Conservation (phyloP, 768 basidiomycete species). For the Leccinum aurantiacum region DNA sequence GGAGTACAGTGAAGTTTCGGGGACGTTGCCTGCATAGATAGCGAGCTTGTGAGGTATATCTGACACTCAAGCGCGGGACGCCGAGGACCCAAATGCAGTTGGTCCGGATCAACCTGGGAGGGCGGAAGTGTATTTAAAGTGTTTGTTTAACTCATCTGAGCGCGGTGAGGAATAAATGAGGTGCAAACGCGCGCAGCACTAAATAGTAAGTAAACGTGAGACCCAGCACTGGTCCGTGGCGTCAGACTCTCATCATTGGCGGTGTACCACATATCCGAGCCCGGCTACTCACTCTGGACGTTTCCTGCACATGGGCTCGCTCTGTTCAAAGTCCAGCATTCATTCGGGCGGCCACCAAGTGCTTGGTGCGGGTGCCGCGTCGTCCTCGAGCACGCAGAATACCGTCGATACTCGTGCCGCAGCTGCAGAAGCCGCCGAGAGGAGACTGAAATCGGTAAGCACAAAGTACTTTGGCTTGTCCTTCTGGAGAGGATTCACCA, state of each 20-base stretch:
- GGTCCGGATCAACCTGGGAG: neutral
- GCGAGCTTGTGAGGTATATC: constrained; percentile 1
- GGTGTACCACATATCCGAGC: neutral
- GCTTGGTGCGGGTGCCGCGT: constrained; percentile 39
- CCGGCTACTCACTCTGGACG: neutral
- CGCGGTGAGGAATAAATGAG: constrained; percentile 23
- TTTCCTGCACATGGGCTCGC: constrained; percentile 48
- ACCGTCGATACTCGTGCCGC: constrained; percentile 49
- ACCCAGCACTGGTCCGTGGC: constrained; percentile 4
- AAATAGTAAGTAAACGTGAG: constrained; percentile 16
- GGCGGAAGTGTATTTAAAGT: constrained; percentile 2
- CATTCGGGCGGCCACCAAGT: constrained; percentile 50
- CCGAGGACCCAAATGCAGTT: too few relatives aligned
- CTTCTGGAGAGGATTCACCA: constrained; percentile 27
- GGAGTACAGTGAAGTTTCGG: constrained; percentile 47
- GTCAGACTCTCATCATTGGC: neutral
- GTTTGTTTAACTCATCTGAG: constrained; percentile 6
- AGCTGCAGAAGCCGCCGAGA: constrained; percentile 64
- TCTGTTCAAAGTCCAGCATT: constrained; percentile 51
- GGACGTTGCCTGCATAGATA: constrained; percentile 25
- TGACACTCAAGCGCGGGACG: neutral
- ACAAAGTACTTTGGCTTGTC: neutral
- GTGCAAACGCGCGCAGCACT: constrained; percentile 9
- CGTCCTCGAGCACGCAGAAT: constrained; percentile 23
- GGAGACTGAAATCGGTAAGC: constrained; percentile 56